Evolutionary conservation across 2,329 filamentous ascomycete species (phyloP).

Genomic region (Paradendryphiella salina): DNA sequence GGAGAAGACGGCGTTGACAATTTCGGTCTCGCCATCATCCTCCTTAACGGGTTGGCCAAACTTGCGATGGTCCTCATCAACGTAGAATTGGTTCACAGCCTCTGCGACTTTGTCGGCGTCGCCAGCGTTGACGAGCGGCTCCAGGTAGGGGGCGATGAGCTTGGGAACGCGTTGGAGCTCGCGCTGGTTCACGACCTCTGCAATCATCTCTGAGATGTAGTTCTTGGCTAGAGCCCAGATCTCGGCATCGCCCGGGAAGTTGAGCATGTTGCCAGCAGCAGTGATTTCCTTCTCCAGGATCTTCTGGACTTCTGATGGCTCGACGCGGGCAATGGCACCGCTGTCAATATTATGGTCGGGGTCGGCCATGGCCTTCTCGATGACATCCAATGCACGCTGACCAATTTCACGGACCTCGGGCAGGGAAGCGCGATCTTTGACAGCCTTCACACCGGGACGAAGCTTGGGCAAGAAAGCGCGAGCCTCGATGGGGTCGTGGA

Average conservation of each 20-base stretch:
- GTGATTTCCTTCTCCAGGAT: slow-evolving; percentile 76
- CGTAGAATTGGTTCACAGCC: slow-evolving; percentile 74
- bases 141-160: slow-evolving; percentile 74
- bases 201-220: slow-evolving; percentile 83
- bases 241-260: slow-evolving; percentile 62
- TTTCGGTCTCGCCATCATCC: slow-evolving; percentile 89
- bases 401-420: slow-evolving; percentile 94
- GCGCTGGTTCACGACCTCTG: slow-evolving; percentile 84
- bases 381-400: slow-evolving; percentile 77
- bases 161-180: slow-evolving; percentile 71
- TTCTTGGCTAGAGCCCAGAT: slow-evolving; percentile 68
- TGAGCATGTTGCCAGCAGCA: slow-evolving; percentile 65
- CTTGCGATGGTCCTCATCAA: slow-evolving; percentile 84
- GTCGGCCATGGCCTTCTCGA: slow-evolving; percentile 85
- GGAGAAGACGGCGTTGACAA: slow-evolving; percentile 97
- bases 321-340: slow-evolving; percentile 65
- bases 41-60: slow-evolving; percentile 83
- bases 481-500: slow-evolving; percentile 93
- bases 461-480: slow-evolving; percentile 93
- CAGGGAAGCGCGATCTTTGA: slow-evolving; percentile 83
- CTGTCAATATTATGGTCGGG: slow-evolving; percentile 58
- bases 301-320: slow-evolving; percentile 72
- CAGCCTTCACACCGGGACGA: slow-evolving; percentile 87
- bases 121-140: slow-evolving; percentile 66
- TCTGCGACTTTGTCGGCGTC: slow-evolving; percentile 68